Percentiles rank a stretch among this genome's conserved stretches.
These are phyloP conservation scores for Sequoia sempervirens DNA, from an alignment of 75 land plant species.

Conservation along the genomic window DNA sequence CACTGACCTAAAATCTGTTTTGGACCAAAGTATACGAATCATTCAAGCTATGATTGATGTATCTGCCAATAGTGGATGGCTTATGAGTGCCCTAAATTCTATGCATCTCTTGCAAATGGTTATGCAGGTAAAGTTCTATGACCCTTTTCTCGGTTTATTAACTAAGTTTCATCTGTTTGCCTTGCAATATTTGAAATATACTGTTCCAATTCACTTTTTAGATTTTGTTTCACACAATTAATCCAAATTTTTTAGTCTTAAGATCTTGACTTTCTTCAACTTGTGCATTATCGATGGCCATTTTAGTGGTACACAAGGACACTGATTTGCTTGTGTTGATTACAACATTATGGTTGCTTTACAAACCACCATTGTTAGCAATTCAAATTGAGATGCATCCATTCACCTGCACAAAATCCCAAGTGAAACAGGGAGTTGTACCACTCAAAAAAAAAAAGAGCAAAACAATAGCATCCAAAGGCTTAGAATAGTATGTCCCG, in stretches of 20 bases:
- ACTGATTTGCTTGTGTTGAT: neutral
- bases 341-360: neutral
- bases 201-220: neutral
- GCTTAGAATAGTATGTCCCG: neutral
- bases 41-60: slow-evolving; percentile 98
- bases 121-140: slow-evolving; percentile 68
- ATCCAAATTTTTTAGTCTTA: neutral
- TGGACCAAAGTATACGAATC: slow-evolving; percentile 97
- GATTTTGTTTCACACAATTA: neutral
- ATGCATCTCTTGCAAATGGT: slow-evolving; percentile 98
- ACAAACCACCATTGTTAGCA: neutral
- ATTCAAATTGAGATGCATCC: neutral
- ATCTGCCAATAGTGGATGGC: slow-evolving; percentile 99
- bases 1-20: slow-evolving; percentile 93
- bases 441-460: neutral
- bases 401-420: neutral
- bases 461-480: neutral
- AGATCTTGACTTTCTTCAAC: neutral
- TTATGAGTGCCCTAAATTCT: slow-evolving; percentile 69
- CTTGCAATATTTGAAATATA: neutral
- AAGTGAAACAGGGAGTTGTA: neutral
- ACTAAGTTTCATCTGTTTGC: neutral
- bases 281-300: neutral
- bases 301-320: neutral
- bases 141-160: neutral